A percentile compares a stretch with the other conserved stretches of the same genome.
Conservation (phyloP, 179 eudicot species). For the Spergularia azorica region DNA sequence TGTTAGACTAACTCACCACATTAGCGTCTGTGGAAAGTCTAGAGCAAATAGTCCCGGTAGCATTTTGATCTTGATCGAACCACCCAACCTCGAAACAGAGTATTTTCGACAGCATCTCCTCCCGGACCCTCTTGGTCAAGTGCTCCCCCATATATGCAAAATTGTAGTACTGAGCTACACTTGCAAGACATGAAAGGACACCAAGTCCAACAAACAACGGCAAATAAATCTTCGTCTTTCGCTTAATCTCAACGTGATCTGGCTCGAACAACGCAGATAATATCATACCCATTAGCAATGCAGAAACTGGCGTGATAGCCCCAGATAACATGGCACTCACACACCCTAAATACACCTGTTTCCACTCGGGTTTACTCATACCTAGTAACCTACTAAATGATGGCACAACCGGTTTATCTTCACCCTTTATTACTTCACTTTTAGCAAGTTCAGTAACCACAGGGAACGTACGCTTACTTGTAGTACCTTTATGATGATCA, state of each 20-base stretch:
- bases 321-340: slow-evolving; percentile 58
- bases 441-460: slow-evolving; percentile 34
- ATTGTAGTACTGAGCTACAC: slow-evolving; percentile 55
- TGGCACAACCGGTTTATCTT: slow-evolving; percentile 32
- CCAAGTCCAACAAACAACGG: slow-evolving; percentile 55
- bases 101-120: slow-evolving; percentile 63
- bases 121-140: slow-evolving; percentile 77
- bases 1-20: slow-evolving; percentile 49
- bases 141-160: slow-evolving; percentile 86
- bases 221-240: slow-evolving; percentile 45
- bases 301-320: slow-evolving; percentile 61
- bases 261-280: slow-evolving; percentile 59
- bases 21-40: slow-evolving; percentile 84
- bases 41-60: slow-evolving; percentile 77
- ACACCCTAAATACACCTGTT: slow-evolving; percentile 55
- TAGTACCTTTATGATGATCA: background rate
- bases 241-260: slow-evolving; percentile 58
- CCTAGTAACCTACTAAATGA: slow-evolving; percentile 64
- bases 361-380: slow-evolving; percentile 74
- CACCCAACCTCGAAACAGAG: slow-evolving; percentile 82
- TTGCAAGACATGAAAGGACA: slow-evolving; percentile 47
- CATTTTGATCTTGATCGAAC: slow-evolving; percentile 78
- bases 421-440: background rate
- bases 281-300: slow-evolving; percentile 66
- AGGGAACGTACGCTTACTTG: slow-evolving; percentile 49